Conservation (phyloP, 164 flowering plant genomes). For the Malania oleifera region DNA sequence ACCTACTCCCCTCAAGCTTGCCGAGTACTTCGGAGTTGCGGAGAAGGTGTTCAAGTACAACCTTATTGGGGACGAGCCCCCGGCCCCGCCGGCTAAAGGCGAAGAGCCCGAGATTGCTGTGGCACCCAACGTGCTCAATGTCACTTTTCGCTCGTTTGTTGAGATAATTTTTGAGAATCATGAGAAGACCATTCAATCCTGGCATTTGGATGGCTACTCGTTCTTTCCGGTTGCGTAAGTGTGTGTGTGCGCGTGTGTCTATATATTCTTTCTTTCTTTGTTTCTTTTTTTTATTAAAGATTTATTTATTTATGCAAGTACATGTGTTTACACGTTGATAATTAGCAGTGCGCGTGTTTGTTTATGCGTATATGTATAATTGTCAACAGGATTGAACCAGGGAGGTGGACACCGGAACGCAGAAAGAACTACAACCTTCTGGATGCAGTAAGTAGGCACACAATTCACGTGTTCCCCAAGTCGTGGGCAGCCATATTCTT, state of each 20-base stretch:
- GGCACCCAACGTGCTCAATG: constrained; percentile 35
- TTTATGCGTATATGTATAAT: not conserved
- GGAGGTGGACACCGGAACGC: constrained; percentile 49
- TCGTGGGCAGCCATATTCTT: constrained; percentile 58
- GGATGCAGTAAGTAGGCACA: constrained; percentile 56
- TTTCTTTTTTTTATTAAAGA: too few species aligned
- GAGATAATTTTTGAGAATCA: constrained; percentile 58
- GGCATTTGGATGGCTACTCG: constrained; percentile 49
- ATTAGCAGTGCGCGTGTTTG: not conserved
- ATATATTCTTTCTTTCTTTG: too few species aligned
- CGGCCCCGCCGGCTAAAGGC: not conserved
- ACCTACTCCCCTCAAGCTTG: constrained; percentile 51
- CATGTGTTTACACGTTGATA: not conserved
- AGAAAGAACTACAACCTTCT: constrained; percentile 54
- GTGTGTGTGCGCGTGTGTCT: not conserved
- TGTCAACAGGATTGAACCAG: constrained; percentile 36
- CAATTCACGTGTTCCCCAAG: constrained; percentile 53
- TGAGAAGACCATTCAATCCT: constrained; percentile 50
- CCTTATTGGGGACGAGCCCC: constrained; percentile 32
- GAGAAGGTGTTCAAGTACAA: constrained; percentile 45
- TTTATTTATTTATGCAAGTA: not conserved
- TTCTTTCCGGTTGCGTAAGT: constrained; percentile 62
- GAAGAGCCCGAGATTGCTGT: constrained; percentile 10
- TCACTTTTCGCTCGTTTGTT: constrained; percentile 42
- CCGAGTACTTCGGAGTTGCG: constrained; percentile 42